Base-by-base conservation (phyloP, 2,329 filamentous ascomycete species). In the Stagonosporopsis vannaccii region DNA sequence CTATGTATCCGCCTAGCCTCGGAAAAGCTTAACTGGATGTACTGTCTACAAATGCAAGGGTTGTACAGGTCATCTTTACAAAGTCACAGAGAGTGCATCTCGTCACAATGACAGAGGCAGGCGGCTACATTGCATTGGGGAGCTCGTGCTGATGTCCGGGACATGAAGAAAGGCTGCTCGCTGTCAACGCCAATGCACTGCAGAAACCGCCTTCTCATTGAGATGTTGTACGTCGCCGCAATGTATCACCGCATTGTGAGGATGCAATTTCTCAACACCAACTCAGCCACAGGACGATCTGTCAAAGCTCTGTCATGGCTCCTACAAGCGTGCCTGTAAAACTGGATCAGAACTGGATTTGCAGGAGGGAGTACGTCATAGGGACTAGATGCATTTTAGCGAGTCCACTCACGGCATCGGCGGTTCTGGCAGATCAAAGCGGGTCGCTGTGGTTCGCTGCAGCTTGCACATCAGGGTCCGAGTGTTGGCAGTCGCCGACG, bases 401-500 rank as follows among this genome's bases (percentile, higher is more conserved):
- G 53, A 56, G 52, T 36, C 45, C 51, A 36, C 39, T 49, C n/a
- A 22, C 19, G 22, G 40, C 45, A 40, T 39, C 45, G 45, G 45
- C 40, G 52, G 28, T 39, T 50, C 51, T 51, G 23, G 46, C 22
- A 47, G 53, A 56, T 51, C 47, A 47, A 41, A 51, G 47, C 53
- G 53, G 53, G 53, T 51, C 53, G 42, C 47, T 22, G 15, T 56
- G 53, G 53, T 51, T 56, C 43, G 53, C 53, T 56, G 53, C 53
- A 56, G 17, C 9, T 22, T 26, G 47, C n/a, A 43, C 46, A 45
- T 48, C 47, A 47, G 36, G 53, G 53, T 51, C 53, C 30, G 52
- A 50, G 52, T 56, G 43, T 43, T 28, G 23, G 30, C 11, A 13
- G 47, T 51, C 53, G 47, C 46, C 41, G 46, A 35, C 7, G 39